A percentile compares a stretch with the other conserved stretches of the same genome.
Conservation (phyloP, 2,329 filamentous ascomycete species). For the Alternaria sp. region DNA sequence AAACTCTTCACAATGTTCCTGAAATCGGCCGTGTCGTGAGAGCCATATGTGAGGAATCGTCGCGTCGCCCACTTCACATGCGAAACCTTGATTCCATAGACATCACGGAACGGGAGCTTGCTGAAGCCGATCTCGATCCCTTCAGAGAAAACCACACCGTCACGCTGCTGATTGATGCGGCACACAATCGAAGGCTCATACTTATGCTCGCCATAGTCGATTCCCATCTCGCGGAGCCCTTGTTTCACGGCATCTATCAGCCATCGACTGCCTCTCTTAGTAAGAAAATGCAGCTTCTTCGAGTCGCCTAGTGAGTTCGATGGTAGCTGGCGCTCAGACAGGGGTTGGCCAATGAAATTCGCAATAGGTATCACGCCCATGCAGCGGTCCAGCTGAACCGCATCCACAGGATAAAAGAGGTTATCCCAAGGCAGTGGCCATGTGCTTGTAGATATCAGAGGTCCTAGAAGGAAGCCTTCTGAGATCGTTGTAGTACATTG, state of each 20-base stretch:
- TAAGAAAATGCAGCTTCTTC: conserved; percentile 35
- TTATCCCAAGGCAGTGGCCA: conserved; percentile 40
- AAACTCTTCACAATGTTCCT: conserved; percentile 26
- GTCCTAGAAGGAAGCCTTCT: conserved; percentile 28
- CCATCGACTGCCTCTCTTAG: conserved; percentile 32
- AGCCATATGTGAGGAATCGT: not conserved
- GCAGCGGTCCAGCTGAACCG: conserved; percentile 23
- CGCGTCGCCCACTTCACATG: conserved; percentile 28
- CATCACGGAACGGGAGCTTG: conserved; percentile 34
- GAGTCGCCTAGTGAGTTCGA: conserved; percentile 25
- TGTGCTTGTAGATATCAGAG: conserved; percentile 24
- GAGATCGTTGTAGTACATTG: conserved; percentile 16
- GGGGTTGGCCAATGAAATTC: not conserved
- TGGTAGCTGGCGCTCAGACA: conserved; percentile 17
- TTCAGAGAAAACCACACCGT: conserved; percentile 29
- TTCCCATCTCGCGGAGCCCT: conserved; percentile 28
- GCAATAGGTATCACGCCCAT: conserved; percentile 17
- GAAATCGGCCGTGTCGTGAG: conserved; percentile 23
- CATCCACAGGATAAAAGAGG: conserved; percentile 27
- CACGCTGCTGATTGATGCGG: conserved; percentile 27
- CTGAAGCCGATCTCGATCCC: conserved; percentile 31
- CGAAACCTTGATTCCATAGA: conserved; percentile 31
- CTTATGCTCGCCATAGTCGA: conserved; percentile 28
- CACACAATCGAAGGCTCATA: conserved; percentile 25
- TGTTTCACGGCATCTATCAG: conserved; percentile 31